These are phyloP conservation scores for Dysphania ambrosioides DNA, from an alignment of 148 eudicot genomes.

Conservation along the genomic window DNA sequence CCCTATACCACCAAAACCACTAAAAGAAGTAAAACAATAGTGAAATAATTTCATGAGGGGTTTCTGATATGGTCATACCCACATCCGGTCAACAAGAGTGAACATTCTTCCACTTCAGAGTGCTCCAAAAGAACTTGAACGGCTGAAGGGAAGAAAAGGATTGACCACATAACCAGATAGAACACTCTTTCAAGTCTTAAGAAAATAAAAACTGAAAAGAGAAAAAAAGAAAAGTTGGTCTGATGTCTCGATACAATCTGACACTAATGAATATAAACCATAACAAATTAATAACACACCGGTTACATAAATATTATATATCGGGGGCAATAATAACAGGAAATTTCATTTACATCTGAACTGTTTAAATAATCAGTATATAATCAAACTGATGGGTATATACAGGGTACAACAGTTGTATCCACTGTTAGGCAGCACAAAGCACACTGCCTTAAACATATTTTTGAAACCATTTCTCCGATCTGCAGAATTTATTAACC, in stretches of 20 bases:
- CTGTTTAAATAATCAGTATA: background rate
- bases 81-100: background rate
- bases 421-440: slow-evolving; percentile 12
- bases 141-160: background rate
- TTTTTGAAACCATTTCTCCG: slow-evolving; percentile 34
- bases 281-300: background rate
- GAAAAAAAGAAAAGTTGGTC: background rate
- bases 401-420: slow-evolving; percentile 8
- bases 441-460: slow-evolving; percentile 27
- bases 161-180: background rate
- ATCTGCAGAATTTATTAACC: slow-evolving; percentile 23
- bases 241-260: background rate
- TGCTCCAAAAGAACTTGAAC: background rate
- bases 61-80: too few relatives aligned
- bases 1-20: background rate
- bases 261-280: background rate
- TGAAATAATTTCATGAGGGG: background rate
- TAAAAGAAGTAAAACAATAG: background rate
- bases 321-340: background rate
- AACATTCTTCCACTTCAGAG: background rate
- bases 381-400: background rate
- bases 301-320: background rate
- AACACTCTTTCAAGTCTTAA: background rate
- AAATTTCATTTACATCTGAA: slow-evolving; percentile 11
- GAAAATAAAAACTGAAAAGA: background rate